phyloP scores from a whole-genome alignment of 768 basidiomycete genomes.

The Podaxis rugospora region DNA sequence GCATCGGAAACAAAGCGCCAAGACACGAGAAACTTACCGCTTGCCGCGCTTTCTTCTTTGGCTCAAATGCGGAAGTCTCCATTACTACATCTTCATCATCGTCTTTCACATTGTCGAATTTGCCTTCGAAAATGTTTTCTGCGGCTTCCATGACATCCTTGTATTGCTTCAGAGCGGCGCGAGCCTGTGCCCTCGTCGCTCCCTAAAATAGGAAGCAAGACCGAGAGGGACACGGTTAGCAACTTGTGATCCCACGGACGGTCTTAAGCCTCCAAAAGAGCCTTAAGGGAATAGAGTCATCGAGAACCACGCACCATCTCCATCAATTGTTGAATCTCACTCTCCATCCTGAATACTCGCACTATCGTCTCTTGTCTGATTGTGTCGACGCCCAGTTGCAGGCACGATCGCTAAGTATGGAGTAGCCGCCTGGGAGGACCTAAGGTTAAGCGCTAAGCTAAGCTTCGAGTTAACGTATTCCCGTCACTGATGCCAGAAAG shows the following conservation, averaged over 20 bases:
- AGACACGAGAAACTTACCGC: constrained; percentile 5
- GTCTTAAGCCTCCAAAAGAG: background rate
- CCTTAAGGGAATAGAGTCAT: background rate
- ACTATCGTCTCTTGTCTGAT: background rate
- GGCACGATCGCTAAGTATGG: background rate
- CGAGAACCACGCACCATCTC: constrained; percentile 30
- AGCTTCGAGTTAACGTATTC: background rate
- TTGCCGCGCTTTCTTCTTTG: constrained; percentile 17
- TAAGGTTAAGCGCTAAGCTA: too few relatives aligned
- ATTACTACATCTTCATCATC: constrained; percentile 52
- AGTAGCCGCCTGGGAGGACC: background rate
- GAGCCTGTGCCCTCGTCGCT: constrained; percentile 76
- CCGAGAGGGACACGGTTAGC: background rate
- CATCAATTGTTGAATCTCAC: constrained; percentile 55
- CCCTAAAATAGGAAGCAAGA: constrained; percentile 47
- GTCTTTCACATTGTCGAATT: constrained; percentile 70
- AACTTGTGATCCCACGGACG: background rate
- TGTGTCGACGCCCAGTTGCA: background rate
- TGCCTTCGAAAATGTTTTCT: constrained; percentile 79
- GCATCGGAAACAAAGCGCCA: background rate
- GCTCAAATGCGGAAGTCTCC: constrained; percentile 20
- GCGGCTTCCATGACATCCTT: constrained; percentile 93
- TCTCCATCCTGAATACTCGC: constrained; percentile 32
- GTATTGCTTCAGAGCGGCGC: constrained; percentile 73
- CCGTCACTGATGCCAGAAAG: background rate